Conservation (phyloP, 257 asterid genomes). For the Coffea canephora region DNA sequence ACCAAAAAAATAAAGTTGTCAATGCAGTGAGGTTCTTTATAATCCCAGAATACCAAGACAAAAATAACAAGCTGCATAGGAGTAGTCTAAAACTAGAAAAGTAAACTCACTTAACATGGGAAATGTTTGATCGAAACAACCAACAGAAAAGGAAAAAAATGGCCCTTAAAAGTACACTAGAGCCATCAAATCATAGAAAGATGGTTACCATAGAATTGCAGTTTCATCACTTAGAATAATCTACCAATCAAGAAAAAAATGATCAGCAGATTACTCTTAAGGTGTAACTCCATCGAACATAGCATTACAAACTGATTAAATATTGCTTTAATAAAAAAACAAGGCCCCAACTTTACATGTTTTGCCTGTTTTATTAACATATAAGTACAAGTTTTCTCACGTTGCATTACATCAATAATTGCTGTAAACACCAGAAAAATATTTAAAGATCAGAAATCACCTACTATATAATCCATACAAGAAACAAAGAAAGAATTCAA, state of each 20-base stretch:
- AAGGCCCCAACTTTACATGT: neutral
- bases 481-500: no score
- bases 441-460: neutral
- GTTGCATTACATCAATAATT: no score
- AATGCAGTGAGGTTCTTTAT: neutral
- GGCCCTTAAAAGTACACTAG: neutral
- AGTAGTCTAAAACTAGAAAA: neutral
- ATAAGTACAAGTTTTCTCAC: no score
- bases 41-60: no score
- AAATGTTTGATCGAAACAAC: neutral
- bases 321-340: no score
- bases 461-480: no score
- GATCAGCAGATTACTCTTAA: neutral
- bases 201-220: no score
- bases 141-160: neutral
- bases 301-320: no score
- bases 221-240: neutral
- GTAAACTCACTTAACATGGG: neutral
- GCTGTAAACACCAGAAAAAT: neutral
- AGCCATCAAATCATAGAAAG: neutral
- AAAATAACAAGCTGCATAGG: no score
- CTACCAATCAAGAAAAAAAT: conserved; percentile 1
- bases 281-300: no score
- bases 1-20: neutral
- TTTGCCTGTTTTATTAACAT: no score